Conservation (phyloP, 2,329 filamentous ascomycete species). For the Dothistroma pini region DNA sequence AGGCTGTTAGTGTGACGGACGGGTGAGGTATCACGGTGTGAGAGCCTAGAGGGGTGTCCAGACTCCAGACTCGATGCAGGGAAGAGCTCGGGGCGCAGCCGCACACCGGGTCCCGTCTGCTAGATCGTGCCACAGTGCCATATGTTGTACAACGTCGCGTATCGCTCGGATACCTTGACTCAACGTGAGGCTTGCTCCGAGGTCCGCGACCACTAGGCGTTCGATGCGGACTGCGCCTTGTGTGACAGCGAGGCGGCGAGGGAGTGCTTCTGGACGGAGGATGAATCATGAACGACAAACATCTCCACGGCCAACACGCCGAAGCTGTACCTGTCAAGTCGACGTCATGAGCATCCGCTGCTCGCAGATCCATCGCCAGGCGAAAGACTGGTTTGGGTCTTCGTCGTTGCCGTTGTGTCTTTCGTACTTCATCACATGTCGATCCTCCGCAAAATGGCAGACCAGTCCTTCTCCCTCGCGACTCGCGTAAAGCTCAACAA, state of each 20-base stretch:
- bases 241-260: not conserved
- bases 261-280: not conserved
- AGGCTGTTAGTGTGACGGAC: not conserved
- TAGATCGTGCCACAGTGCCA: not conserved
- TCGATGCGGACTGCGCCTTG: not conserved
- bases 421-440: constrained; percentile 14
- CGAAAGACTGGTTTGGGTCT: not conserved
- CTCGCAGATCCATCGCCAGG: not conserved
- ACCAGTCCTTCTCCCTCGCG: constrained; percentile 37
- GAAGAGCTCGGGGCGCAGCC: not conserved
- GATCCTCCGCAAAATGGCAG: constrained; percentile 20
- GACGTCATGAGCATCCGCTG: constrained; percentile 6
- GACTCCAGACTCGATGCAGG: not conserved
- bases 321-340: not conserved
- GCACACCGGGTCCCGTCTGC: too few species aligned
- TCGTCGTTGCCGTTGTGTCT: not conserved
- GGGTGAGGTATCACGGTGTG: not conserved
- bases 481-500: constrained; percentile 55
- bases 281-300: not conserved
- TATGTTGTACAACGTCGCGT: not conserved
- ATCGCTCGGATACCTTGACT: not conserved
- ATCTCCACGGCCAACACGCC: not conserved
- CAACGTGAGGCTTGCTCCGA: not conserved
- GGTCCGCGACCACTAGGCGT: not conserved
- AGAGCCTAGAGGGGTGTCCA: not conserved